Conservation (phyloP, 1,284 basidiomycete species). For the Papiliotrema nemorosa region DNA sequence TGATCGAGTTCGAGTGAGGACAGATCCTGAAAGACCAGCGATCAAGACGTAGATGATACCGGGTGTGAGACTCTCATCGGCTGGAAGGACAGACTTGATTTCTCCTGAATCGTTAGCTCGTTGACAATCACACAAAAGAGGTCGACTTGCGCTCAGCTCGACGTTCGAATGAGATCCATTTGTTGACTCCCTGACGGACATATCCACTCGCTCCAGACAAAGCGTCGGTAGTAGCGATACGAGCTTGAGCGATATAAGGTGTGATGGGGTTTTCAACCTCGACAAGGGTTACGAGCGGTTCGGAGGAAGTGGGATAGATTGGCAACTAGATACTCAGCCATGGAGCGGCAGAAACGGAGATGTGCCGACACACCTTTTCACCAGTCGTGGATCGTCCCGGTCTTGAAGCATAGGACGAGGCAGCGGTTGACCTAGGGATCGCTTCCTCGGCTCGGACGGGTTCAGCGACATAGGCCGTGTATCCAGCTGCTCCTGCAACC, state of each 20-base stretch:
- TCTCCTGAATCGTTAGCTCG: slow-evolving; percentile 56
- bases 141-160: slow-evolving; percentile 69
- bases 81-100: slow-evolving; percentile 73
- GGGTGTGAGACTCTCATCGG: slow-evolving; percentile 77
- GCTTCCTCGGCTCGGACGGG: slow-evolving; percentile 3
- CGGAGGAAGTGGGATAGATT: slow-evolving; percentile 63
- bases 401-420: no score
- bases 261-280: slow-evolving; percentile 70
- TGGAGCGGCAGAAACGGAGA: no score
- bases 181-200: slow-evolving; percentile 66
- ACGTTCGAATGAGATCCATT: slow-evolving; percentile 78
- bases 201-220: slow-evolving; percentile 59
- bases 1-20: slow-evolving; percentile 71
- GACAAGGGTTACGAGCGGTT: slow-evolving; percentile 59
- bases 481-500: slow-evolving; percentile 1
- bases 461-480: slow-evolving; percentile 1
- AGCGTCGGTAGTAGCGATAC: slow-evolving; percentile 58
- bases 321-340: slow-evolving; percentile 58
- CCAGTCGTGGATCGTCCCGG: slow-evolving; percentile 31
- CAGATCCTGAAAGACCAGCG: slow-evolving; percentile 77
- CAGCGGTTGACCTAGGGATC: background rate
- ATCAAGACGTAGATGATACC: slow-evolving; percentile 83
- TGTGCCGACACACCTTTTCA: slow-evolving; percentile 43
- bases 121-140: background rate
- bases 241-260: slow-evolving; percentile 63